Conservation (phyloP, 2,329 filamentous ascomycete genomes). For the Penicillium sp. region DNA sequence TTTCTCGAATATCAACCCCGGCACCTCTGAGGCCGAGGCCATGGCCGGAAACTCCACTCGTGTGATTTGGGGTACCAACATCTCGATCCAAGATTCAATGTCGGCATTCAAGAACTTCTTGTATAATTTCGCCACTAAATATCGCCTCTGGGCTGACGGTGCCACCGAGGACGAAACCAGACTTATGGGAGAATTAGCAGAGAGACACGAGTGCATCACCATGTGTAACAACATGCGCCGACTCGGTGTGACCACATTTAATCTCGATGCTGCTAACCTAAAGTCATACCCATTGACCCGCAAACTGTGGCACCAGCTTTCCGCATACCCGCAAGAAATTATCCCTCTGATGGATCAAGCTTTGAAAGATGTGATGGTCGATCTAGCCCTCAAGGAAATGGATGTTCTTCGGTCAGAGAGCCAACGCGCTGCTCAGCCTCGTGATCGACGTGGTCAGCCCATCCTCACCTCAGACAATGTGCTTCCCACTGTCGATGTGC, state of each 20-base stretch:
- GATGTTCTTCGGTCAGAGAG: slow-evolving; percentile 62
- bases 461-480: slow-evolving; percentile 25
- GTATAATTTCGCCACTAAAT: slow-evolving; percentile 87
- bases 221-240: slow-evolving; percentile 89
- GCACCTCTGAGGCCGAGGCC: slow-evolving; percentile 86
- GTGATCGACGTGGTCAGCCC: slow-evolving; percentile 24
- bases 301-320: slow-evolving; percentile 93
- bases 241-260: slow-evolving; percentile 78
- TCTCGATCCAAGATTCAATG: slow-evolving; percentile 88
- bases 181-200: slow-evolving; percentile 65
- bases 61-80: slow-evolving; percentile 95
- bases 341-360: slow-evolving; percentile 95
- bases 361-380: slow-evolving; percentile 89
- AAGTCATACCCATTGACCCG: slow-evolving; percentile 89
- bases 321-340: slow-evolving; percentile 93
- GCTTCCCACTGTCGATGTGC: slow-evolving; percentile 46
- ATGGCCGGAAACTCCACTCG: slow-evolving; percentile 78
- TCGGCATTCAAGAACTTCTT: slow-evolving; percentile 88
- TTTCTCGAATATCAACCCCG: slow-evolving; percentile 70
- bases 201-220: slow-evolving; percentile 78
- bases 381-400: slow-evolving; percentile 79
- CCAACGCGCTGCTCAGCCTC: slow-evolving; percentile 36
- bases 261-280: slow-evolving; percentile 83
- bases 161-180: slow-evolving; percentile 72
- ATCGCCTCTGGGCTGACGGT: slow-evolving; percentile 89